Base-by-base conservation (phyloP, 2,329 filamentous ascomycete species). In the Decorospora gaudefroyi region DNA sequence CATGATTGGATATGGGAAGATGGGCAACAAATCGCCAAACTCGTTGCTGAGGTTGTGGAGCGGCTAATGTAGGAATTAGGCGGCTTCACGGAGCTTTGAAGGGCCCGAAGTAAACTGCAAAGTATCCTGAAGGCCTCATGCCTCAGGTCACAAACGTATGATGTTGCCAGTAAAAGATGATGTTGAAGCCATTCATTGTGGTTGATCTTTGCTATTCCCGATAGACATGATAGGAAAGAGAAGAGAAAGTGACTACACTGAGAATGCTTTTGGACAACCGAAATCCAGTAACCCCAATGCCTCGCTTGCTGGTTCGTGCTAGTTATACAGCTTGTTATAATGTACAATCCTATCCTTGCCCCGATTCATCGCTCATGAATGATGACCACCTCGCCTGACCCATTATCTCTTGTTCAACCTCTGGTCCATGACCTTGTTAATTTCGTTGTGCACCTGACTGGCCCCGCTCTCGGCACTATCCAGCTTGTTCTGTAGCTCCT, bases 1-100 rank as follows among this genome's bases (percentile, higher is more conserved):
- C 86, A 90, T 67, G 80, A 88, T 67, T 77, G 79, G 52, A 72
- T 86, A 2, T 87, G 84, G 82, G 62, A 78, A 61, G 75, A 80
- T 45, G 85, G 85, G 11, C 63, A 64, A 22, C 78, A 83, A 54
- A 65, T 87, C 34, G 81, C 78, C 18, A 69, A 70, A 37, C 55
- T 74, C 31, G 53, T 72, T 34, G 57, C 46, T 23, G 62, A 67
- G 31, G 58, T 61, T 7, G 45, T 68, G 13, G 44, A 45, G 21
- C 48, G 57, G 34, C 27, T 65, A 21, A 35, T 43, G 21, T 42
- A 32, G 16, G n/a, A n/a, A n/a, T n/a, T n/a, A n/a, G n/a, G n/a
- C n/a, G n/a, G n/a, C n/a, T n/a, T n/a, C n/a, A n/a, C n/a, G n/a
- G n/a, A n/a, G n/a, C n/a, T n/a, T n/a, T n/a, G n/a, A n/a, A n/a